A percentile compares a stretch with the other conserved stretches of the same genome.
Evolutionary conservation across 2,329 filamentous ascomycete genomes (phyloP).

Genomic region (Pyricularia sp.): DNA sequence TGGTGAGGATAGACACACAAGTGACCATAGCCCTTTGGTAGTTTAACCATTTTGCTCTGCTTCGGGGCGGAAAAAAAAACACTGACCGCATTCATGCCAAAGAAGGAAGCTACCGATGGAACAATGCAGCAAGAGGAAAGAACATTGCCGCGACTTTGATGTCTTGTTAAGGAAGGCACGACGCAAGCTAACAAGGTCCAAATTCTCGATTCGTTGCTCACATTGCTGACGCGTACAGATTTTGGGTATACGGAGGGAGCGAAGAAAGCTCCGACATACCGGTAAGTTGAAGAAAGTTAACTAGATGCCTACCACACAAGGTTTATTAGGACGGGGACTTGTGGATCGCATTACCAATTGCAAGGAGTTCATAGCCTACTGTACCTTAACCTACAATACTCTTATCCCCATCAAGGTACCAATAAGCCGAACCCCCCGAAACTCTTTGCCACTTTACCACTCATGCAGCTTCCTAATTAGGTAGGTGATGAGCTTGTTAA

Average conservation of each 20-base stretch:
- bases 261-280: not conserved
- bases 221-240: not conserved
- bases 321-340: not conserved
- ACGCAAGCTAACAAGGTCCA: not conserved
- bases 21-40: not conserved
- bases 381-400: not conserved
- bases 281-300: not conserved
- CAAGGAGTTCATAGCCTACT: too few species aligned
- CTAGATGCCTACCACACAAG: not conserved
- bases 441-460: not conserved
- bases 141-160: not conserved
- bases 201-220: not conserved
- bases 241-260: not conserved
- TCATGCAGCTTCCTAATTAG: not conserved
- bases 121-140: not conserved
- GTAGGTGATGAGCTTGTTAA: not conserved
- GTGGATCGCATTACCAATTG: not conserved
- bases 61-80: not conserved
- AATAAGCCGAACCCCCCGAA: not conserved
- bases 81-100: not conserved
- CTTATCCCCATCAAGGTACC: not conserved
- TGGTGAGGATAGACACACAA: not conserved
- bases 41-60: not conserved
- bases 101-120: not conserved
- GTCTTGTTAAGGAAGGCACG: not conserved